phyloP scores from a whole-genome alignment of 352 stramenopile genomes.

The Globisporangium splendens region DNA sequence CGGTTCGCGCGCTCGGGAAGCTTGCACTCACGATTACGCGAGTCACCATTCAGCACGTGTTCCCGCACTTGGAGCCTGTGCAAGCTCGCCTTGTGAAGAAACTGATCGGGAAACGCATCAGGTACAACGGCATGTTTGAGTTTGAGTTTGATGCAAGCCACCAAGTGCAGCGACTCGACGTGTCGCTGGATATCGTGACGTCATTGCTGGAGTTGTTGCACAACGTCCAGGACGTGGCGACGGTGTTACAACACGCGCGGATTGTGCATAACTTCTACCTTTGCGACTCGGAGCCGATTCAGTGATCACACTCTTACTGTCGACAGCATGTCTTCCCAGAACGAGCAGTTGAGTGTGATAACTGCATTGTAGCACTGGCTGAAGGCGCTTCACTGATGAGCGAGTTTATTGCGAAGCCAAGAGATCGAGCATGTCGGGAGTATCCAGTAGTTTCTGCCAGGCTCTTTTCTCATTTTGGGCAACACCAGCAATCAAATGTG shows the following conservation, averaged over 20 bases:
- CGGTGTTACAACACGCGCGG: background rate
- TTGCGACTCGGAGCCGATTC: background rate
- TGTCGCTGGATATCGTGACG: background rate
- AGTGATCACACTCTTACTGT: no score
- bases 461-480: no score
- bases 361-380: no score
- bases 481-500: no score
- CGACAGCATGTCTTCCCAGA: no score
- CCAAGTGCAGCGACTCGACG: conserved; percentile 4
- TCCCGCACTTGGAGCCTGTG: conserved; percentile 1
- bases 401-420: no score
- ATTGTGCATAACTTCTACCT: conserved; percentile 2
- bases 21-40: conserved; percentile 1
- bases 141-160: conserved; percentile 1
- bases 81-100: background rate
- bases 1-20: background rate
- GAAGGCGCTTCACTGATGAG: no score
- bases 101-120: background rate
- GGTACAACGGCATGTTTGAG: conserved; percentile 1
- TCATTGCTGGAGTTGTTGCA: background rate
- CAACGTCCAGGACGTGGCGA: background rate
- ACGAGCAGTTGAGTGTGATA: no score
- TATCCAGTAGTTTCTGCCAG: no score
- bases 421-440: no score
- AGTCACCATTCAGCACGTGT: conserved; percentile 4